Conservation (phyloP, 495 filamentous ascomycete species). For the Podospora australis region DNA sequence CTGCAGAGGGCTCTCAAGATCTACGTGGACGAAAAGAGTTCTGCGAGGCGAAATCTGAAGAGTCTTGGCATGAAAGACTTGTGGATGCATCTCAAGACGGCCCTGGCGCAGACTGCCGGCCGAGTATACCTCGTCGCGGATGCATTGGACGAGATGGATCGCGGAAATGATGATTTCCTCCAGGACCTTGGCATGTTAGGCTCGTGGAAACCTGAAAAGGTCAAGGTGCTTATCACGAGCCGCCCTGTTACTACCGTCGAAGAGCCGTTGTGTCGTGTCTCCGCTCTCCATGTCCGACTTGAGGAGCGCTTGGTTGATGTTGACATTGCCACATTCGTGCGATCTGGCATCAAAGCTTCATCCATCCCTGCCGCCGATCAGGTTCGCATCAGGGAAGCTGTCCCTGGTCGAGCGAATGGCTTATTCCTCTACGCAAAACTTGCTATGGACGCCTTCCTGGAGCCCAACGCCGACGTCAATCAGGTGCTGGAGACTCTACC, state of each 20-base stretch:
- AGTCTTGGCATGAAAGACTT: constrained; percentile 14
- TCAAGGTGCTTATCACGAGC: constrained; percentile 42
- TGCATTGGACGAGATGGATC: constrained; percentile 40
- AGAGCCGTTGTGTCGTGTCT: constrained; percentile 7
- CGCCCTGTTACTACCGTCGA: constrained; percentile 33
- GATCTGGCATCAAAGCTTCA: constrained; percentile 14
- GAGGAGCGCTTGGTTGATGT: constrained; percentile 33
- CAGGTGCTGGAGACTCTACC: constrained; percentile 26
- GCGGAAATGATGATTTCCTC: constrained; percentile 34
- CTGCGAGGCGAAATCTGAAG: constrained; percentile 8
- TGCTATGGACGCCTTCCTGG: constrained; percentile 37
- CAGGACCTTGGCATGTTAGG: constrained; percentile 27
- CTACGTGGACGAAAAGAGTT: constrained; percentile 7
- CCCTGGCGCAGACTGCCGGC: constrained; percentile 22
- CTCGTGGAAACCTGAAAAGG: constrained; percentile 26
- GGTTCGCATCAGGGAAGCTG: constrained; percentile 11
- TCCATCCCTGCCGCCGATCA: constrained; percentile 11
- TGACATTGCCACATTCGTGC: constrained; percentile 38
- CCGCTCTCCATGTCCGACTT: constrained; percentile 27
- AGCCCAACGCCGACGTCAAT: constrained; percentile 15
- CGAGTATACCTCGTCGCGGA: constrained; percentile 41
- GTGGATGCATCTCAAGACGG: constrained; percentile 21
- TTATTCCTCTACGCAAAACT: constrained; percentile 44
- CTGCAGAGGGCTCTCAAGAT: constrained; percentile 30
- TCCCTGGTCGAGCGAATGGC: constrained; percentile 25